phyloP scores from a whole-genome alignment of 768 basidiomycete species.

The Leccinum rimulosum region DNA sequence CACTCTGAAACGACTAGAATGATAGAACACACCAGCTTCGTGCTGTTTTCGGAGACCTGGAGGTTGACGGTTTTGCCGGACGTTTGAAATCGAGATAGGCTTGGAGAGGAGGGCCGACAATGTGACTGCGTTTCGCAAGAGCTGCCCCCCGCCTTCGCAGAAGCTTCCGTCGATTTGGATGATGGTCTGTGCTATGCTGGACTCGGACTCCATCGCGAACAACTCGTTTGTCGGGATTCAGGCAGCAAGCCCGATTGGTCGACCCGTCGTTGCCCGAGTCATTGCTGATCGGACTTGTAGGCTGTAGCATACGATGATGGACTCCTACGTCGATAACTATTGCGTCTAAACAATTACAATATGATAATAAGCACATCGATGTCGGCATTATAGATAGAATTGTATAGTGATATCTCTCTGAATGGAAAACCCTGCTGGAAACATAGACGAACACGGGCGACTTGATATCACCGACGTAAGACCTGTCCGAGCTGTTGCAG shows the following conservation, averaged over 20 bases:
- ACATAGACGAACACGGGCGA: neutral
- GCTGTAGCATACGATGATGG: no score
- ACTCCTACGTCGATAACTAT: neutral
- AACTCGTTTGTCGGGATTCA: neutral
- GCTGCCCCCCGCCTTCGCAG: constrained; percentile 64
- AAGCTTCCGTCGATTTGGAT: constrained; percentile 43
- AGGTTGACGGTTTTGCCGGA: constrained; percentile 54
- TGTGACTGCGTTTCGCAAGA: constrained; percentile 66
- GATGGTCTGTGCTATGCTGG: constrained; percentile 8
- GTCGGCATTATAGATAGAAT: constrained; percentile 9
- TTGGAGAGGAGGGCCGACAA: constrained; percentile 64
- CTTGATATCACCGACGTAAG: constrained; percentile 21
- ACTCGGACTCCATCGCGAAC: neutral
- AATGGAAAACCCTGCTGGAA: constrained; percentile 2
- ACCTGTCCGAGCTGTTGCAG: constrained; percentile 28
- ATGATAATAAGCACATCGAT: constrained; percentile 10
- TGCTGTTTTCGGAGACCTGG: constrained; percentile 76
- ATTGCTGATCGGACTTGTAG: neutral
- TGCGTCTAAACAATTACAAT: neutral
- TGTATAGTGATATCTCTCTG: constrained; percentile 15
- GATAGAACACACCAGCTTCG: constrained; percentile 47
- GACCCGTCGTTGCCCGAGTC: neutral
- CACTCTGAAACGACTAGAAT: neutral
- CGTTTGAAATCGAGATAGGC: constrained; percentile 57
- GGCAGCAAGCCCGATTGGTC: neutral